Base-by-base conservation (phyloP, 345 rosid genomes). In the Salix arbutifolia region DNA sequence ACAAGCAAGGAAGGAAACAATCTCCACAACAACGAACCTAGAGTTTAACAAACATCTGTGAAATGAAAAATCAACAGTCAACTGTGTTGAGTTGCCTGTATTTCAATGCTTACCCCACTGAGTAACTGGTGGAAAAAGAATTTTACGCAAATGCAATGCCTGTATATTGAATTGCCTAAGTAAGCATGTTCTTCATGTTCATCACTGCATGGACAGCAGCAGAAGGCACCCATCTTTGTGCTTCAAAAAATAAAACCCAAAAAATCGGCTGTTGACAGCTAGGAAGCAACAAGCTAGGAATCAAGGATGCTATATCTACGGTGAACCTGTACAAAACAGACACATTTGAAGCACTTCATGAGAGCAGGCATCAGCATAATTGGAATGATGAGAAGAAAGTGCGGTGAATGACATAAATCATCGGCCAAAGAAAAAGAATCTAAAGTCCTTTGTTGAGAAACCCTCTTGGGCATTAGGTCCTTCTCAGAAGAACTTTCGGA, bases 151-250 rank as follows among this genome's bases (percentile, higher is more conserved):
- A 83, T 68, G 81, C 93, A 90, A 62, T 85, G 80, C 70, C 90
- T 79, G 74, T 85, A 84, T n/a, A 86, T 61, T 8, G 90, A 81
- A 81, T 79, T 88, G 83, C 86, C 78, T 3, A 89, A 81, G 74
- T 76, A 79, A 42, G 81, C 70, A 75, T 81, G 83, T 68, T 87
- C 93, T 33, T 90, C 91, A 38, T 76, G 44, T n/a, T 90, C 93
- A 80, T 87, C 90, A n/a, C 78, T 70, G 38, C 90, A 77, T 11
- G 85, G 83, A 44, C 93, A 90, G 87, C 91, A 88, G 85, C 89
- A 90, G 67, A 87, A 77, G 35, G 85, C 83, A 74, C 89, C 88
- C 93, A 88, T 90, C 53, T 62, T 68, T 40, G 46, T 46, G 65
- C 68, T 72, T 26, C 30, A 16, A 31, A 31, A 30, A n/a, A n/a